Base-by-base conservation (phyloP, 169 alveolate species). In the Eimeria nieschulzi region DNA sequence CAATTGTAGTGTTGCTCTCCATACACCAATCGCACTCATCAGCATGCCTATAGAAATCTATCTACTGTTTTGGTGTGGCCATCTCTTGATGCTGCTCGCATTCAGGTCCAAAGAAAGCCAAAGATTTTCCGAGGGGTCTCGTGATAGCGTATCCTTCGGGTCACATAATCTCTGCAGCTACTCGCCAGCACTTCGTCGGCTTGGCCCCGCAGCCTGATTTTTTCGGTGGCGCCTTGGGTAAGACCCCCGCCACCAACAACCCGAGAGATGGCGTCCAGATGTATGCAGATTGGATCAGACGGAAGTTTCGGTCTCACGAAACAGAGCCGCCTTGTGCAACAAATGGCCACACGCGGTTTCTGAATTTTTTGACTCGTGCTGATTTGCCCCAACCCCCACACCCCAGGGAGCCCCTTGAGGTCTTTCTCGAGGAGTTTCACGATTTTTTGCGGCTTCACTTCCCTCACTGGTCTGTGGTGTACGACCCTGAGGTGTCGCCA, bases 401-500 rank as follows among this genome's bases (percentile, higher is more conserved):
- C 2, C 78, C 12, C 12, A 61, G 23, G 0, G 55, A 56, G 66
- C 83, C 83, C 26, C 25, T 17, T 19, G 88, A 73, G 64, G 26
- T 88, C 0, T 73, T 19, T 26, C 93, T 88, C 53, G 93, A 88
- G 21, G 93, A 88, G 23, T 33, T 88, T 19, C 46, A 64, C n/a
- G 93, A 88, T 33, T 88, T 73, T 70, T 33, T 88, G 9, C 21
- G 26, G 9, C 56, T 73, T 12, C 64, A 88, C 79, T 75, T 88
- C 54, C 93, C 93, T 9, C 93, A 88, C 17, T 88, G 93, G 93
- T 15, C 26, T 5, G 78, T 73, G n/a, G 83, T 64, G 25, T 88
- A 88, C 63, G 93, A 88, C 26, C 93, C 93, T 12, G 93, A 88
- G 79, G 78, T 88, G 15, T 13, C 93, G 6, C 93, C 93, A 3